These are phyloP conservation scores for Microcos paniculata DNA, from an alignment of 345 rosid genomes.

Conservation along the genomic window DNA sequence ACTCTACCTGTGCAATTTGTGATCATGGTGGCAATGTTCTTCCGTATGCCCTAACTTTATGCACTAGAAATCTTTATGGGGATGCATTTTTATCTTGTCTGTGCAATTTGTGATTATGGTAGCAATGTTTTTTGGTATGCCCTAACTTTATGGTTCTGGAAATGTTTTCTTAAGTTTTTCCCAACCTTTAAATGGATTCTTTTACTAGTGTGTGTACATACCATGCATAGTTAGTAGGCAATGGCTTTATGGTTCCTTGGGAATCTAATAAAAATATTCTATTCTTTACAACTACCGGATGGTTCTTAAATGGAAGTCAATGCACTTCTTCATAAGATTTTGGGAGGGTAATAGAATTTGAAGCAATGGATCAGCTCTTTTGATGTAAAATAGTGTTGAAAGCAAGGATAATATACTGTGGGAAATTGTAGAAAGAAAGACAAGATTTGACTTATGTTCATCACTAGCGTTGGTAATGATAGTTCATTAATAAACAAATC, in stretches of 20 bases:
- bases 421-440: background rate
- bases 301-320: background rate
- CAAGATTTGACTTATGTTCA: background rate
- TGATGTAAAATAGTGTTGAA: background rate
- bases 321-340: background rate
- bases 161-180: background rate
- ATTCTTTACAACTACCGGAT: background rate
- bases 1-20: constrained; percentile 67
- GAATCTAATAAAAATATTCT: too few species aligned
- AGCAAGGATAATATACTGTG: background rate
- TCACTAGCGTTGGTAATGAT: background rate
- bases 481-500: background rate
- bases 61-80: background rate
- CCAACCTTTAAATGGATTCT: background rate
- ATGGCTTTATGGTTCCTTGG: too few species aligned
- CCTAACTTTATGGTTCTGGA: background rate
- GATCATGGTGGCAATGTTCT: constrained; percentile 68
- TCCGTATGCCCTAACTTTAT: constrained; percentile 38
- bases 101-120: background rate
- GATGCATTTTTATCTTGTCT: background rate
- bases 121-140: too few species aligned
- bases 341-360: background rate
- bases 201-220: background rate
- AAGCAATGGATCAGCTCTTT: constrained; percentile 1
- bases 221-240: background rate